These are phyloP conservation scores for Ophiocordyceps sinensis DNA, from an alignment of 2,329 filamentous ascomycete genomes.

Conservation along the genomic window DNA sequence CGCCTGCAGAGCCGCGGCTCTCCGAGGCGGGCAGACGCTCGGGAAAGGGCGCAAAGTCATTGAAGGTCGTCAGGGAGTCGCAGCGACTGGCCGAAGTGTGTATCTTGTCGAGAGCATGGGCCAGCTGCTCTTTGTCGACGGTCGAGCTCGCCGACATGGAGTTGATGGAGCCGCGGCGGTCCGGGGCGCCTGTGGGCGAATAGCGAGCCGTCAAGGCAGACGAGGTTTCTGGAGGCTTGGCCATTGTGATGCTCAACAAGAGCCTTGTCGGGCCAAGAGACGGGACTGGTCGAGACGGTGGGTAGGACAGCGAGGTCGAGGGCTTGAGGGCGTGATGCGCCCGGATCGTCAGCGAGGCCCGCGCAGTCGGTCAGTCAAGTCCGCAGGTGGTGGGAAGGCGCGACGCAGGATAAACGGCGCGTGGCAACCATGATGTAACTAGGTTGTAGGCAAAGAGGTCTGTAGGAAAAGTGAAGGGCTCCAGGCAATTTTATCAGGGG, in stretches of 20 bases:
- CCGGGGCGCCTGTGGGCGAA: constrained; percentile 17
- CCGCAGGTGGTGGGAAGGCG: background rate
- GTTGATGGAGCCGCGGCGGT: constrained; percentile 23
- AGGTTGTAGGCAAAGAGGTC: background rate
- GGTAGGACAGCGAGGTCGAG: background rate
- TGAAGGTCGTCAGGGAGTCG: constrained; percentile 78
- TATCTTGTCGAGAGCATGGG: constrained; percentile 71
- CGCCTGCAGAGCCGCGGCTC: constrained; percentile 53
- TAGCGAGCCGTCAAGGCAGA: constrained; percentile 11
- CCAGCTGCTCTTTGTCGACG: constrained; percentile 57
- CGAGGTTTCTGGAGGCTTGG: constrained; percentile 15
- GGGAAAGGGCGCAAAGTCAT: constrained; percentile 70
- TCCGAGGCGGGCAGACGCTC: constrained; percentile 44
- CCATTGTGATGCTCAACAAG: constrained; percentile 16
- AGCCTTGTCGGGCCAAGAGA: background rate
- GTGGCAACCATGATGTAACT: constrained; percentile 4
- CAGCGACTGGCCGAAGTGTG: constrained; percentile 80
- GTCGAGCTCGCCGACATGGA: constrained; percentile 25
- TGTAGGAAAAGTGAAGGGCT: too few relatives aligned
- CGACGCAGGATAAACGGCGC: constrained; percentile 1
- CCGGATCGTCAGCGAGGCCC: background rate
- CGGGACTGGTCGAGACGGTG: constrained; percentile 3
- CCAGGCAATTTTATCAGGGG: too few relatives aligned
- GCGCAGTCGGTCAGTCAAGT: constrained; percentile 1
- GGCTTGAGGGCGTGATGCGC: background rate